Evolutionary conservation across 129 eudicot species (phyloP).

Genomic region (Sambucus nigra): DNA sequence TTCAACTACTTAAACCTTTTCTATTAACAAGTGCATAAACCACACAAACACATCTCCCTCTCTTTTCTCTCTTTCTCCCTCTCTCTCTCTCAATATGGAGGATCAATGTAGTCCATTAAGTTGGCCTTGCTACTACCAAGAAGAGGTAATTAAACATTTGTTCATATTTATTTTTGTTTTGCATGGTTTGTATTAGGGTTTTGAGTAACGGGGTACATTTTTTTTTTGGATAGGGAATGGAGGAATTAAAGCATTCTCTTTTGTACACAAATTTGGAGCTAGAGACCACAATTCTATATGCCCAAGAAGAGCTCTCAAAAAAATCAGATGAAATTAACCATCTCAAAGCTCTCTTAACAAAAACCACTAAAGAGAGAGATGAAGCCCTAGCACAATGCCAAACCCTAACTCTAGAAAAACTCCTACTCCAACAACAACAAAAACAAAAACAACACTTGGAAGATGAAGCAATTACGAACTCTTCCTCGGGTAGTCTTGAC

Average conservation of each 20-base stretch:
- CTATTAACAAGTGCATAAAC: constrained; percentile 25
- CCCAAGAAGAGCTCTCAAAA: constrained; percentile 76
- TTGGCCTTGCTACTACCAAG: constrained; percentile 65
- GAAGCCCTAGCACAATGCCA: constrained; percentile 58
- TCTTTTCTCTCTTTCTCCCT: constrained; percentile 19
- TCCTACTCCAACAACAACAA: constrained; percentile 39
- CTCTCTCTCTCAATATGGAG: constrained; percentile 42
- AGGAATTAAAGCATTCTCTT: constrained; percentile 62
- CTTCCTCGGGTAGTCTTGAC: constrained; percentile 43
- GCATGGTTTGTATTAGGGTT: constrained; percentile 1
- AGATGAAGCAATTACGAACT: constrained; percentile 14
- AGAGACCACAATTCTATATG: constrained; percentile 51
- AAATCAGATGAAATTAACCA: constrained; percentile 68
- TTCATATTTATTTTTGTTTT: background rate
- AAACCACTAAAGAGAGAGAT: constrained; percentile 56
- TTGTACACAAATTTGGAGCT: constrained; percentile 64
- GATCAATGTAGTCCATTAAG: constrained; percentile 66
- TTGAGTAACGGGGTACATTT: constrained; percentile 5
- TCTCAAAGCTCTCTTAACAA: constrained; percentile 44
- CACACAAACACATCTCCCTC: constrained; percentile 10
- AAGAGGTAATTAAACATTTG: constrained; percentile 38
- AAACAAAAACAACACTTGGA: constrained; percentile 30
- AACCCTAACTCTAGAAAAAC: constrained; percentile 43
- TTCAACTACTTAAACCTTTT: constrained; percentile 24
- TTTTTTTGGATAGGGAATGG: constrained; percentile 32